Conservation (phyloP, 257 asterid genomes). For the Salvia miltiorrhiza region DNA sequence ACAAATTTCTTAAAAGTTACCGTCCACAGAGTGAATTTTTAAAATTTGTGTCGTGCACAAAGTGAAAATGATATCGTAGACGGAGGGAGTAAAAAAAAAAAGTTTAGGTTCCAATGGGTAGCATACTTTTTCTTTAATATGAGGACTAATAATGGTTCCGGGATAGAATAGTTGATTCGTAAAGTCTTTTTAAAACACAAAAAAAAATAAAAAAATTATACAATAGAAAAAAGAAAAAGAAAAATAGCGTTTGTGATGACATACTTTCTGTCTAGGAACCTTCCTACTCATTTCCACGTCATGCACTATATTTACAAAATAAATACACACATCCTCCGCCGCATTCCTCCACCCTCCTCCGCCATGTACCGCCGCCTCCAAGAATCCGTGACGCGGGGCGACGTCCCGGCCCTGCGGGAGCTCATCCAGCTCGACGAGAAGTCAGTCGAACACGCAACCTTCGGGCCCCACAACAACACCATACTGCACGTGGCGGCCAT, state of each 20-base stretch:
- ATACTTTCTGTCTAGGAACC: not conserved
- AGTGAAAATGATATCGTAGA: no score
- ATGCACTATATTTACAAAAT: not conserved
- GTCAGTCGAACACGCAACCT: not conserved
- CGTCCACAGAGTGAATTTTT: no score
- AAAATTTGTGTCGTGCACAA: no score
- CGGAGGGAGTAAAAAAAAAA: no score
- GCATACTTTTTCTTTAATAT: no score
- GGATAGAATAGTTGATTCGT: no score
- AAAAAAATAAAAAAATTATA: no score
- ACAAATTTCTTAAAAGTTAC: no score
- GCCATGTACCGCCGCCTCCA: slow-evolving; percentile 42
- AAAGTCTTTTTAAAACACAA: no score
- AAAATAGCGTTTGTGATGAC: not conserved
- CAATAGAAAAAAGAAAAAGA: not conserved
- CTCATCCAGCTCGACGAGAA: slow-evolving; percentile 19
- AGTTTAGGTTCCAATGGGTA: no score
- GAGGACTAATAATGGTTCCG: no score
- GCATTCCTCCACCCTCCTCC: not conserved
- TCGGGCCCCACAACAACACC: slow-evolving; percentile 24
- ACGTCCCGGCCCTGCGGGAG: slow-evolving; percentile 11
- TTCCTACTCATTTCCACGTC: slow-evolving; percentile 14
- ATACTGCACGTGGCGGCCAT: slow-evolving; percentile 40
- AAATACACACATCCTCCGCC: not conserved
- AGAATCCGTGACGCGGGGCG: slow-evolving; percentile 33